These are phyloP conservation scores for Hygrophorus pudorinus DNA, from an alignment of 768 basidiomycete species.

Conservation along the genomic window DNA sequence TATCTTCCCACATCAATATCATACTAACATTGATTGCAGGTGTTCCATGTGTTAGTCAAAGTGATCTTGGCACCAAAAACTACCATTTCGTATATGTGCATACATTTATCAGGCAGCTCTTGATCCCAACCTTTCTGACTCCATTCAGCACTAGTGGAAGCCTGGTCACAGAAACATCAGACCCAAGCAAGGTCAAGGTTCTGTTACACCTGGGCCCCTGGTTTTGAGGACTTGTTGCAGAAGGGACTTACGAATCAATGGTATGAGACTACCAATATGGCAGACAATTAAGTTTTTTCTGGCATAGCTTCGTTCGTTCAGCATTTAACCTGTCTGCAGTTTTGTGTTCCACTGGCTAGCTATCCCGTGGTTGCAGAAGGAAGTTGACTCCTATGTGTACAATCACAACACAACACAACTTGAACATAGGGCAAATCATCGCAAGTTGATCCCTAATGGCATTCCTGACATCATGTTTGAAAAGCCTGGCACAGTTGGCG, in stretches of 20 bases:
- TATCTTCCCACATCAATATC: slow-evolving; percentile 23
- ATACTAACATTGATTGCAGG: slow-evolving; percentile 13
- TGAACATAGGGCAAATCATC: slow-evolving; percentile 16
- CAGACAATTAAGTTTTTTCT: slow-evolving; percentile 12
- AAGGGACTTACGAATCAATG: slow-evolving; percentile 17
- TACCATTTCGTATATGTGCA: slow-evolving; percentile 35
- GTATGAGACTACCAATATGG: slow-evolving; percentile 18
- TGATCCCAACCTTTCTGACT: slow-evolving; percentile 27
- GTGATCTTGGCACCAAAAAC: slow-evolving; percentile 35
- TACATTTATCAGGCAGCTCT: slow-evolving; percentile 25
- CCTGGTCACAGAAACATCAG: slow-evolving; percentile 28
- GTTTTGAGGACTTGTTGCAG: slow-evolving; percentile 27
- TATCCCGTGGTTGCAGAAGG: slow-evolving; percentile 25
- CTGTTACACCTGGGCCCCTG: slow-evolving; percentile 23
- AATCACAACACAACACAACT: too few relatives aligned
- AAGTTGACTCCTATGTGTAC: slow-evolving; percentile 22
- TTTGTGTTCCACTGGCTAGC: slow-evolving; percentile 13
- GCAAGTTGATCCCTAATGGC: slow-evolving; percentile 29
- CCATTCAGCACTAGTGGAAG: slow-evolving; percentile 32
- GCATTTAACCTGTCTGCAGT: slow-evolving; percentile 10
- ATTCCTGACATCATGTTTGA: too few relatives aligned
- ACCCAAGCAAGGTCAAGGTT: slow-evolving; percentile 29
- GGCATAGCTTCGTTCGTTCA: background rate
- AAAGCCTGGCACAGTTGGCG: slow-evolving; percentile 17
- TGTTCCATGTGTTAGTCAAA: slow-evolving; percentile 32